These are phyloP conservation scores for Phoma sp. DNA, from an alignment of 2,329 filamentous ascomycete genomes.

Conservation along the genomic window DNA sequence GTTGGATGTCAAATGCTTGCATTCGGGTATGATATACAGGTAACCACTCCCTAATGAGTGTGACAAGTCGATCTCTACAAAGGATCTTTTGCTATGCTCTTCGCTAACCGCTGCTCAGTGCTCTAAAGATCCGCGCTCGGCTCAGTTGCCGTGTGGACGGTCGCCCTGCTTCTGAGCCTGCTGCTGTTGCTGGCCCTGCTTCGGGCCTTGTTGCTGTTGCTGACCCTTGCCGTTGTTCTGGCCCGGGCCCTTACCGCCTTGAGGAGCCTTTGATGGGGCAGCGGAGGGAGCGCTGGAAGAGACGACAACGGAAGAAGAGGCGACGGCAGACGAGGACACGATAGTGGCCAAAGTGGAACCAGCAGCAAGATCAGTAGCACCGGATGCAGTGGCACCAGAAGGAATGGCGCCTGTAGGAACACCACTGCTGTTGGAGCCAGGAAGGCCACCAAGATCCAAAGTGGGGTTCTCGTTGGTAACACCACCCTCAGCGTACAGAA, in stretches of 20 bases:
- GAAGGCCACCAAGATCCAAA: too few relatives aligned
- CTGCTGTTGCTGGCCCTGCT: background rate
- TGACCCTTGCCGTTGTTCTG: conserved; percentile 1
- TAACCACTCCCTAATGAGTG: conserved; percentile 26
- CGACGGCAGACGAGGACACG: conserved; percentile 9
- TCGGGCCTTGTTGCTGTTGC: conserved; percentile 2
- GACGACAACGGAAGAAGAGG: conserved; percentile 1
- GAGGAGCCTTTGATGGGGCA: conserved; percentile 5
- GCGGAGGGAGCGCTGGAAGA: conserved; percentile 2
- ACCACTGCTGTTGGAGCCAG: conserved; percentile 10
- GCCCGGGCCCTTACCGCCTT: conserved; percentile 2
- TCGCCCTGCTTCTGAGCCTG: conserved; percentile 7
- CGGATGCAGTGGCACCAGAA: conserved; percentile 1
- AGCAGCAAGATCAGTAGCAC: conserved; percentile 1
- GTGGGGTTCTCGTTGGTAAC: conserved; percentile 35
- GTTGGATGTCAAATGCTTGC: conserved; percentile 5
- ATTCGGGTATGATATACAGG: conserved; percentile 21
- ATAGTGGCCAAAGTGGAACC: conserved; percentile 14
- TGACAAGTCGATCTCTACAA: conserved; percentile 18
- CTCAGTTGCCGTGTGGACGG: conserved; percentile 1
- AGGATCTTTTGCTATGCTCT: conserved; percentile 10
- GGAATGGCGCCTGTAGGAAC: conserved; percentile 5
- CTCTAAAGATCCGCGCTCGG: background rate
- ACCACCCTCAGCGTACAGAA: conserved; percentile 37
- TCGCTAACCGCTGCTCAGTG: conserved; percentile 12